Evolutionary conservation across 805 yeast genomes (phyloP), one percentile per base, ranked within the genome.

Genomic region (Zygosaccharomyces bailii): DNA sequence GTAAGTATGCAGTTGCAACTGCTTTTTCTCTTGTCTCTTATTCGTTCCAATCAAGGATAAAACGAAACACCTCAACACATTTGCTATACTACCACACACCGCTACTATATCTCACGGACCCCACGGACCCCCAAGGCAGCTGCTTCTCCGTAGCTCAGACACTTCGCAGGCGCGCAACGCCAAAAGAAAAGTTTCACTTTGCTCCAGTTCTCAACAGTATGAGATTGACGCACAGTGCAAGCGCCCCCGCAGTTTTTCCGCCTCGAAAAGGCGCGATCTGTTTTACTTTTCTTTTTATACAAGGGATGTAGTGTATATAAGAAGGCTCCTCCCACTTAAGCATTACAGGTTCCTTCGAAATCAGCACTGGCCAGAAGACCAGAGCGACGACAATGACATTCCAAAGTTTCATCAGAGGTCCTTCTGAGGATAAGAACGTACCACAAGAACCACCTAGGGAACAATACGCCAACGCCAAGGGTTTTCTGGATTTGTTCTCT

Each of bases 401-500:
- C 34, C 50, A 50, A 39, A 47, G 46, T 41, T 48, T 32, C 19
- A 37, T 52, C 11, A 52, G 49, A 35, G 51, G 48, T 11, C 44
- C 49, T 8, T 29, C 44, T 16, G 56, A 52, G 31, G 18, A 40
- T 27, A 45, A 39, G 32, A 42, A 31, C 13, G 50, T 48, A 4
- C 54, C 54, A 29, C 56, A 50, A 30, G 34, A 35, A 8, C 51
- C 54, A 16, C 56, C 56, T 18, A 41, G 17, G n/a, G 54, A 48
- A 42, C 46, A 44, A 11, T 52, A 46, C 44, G 43, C 39, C 10
- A 32, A 42, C 1, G 52, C 44, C 25, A 44, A 42, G 14, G 42
- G 49, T 34, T 50, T 39, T 29, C 66, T 82, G 48, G 90, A 83
- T 48, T 70, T 84, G 50, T 86, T 88, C 66, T 81, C 86, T 3